Evolutionary conservation across 1,284 basidiomycete genomes (phyloP).

Genomic region (Leccinum fallax): DNA sequence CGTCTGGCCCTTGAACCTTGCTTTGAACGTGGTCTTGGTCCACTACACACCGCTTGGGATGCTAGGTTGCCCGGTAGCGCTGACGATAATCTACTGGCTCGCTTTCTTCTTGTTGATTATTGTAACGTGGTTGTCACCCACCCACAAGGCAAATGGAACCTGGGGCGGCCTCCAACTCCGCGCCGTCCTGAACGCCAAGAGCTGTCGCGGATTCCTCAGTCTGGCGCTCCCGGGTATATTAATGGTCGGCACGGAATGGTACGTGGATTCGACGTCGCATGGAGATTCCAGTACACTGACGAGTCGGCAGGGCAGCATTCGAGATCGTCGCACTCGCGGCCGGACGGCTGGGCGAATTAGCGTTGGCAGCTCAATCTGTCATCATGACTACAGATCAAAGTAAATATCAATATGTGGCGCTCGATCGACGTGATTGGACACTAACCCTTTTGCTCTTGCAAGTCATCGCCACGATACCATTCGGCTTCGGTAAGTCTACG

Average conservation of each 20-base stretch:
- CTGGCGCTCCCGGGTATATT: constrained; percentile 73
- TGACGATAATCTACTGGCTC: constrained; percentile 72
- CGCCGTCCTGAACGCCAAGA: constrained; percentile 48
- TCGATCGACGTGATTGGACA: neutral
- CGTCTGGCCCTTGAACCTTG: constrained; percentile 65
- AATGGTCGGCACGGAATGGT: constrained; percentile 83
- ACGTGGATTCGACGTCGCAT: constrained; percentile 16
- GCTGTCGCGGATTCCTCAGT: constrained; percentile 58
- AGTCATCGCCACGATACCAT: constrained; percentile 34
- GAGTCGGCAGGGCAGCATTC: constrained; percentile 66
- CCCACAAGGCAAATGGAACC: constrained; percentile 56
- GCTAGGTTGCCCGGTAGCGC: constrained; percentile 63
- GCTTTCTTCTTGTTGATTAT: constrained; percentile 57
- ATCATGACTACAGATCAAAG: constrained; percentile 86
- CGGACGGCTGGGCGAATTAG: constrained; percentile 62
- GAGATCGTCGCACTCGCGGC: constrained; percentile 81
- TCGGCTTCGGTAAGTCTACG: constrained; percentile 31
- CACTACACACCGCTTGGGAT: constrained; percentile 63
- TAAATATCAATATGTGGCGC: constrained; percentile 25
- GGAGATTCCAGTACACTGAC: neutral
- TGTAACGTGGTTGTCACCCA: constrained; percentile 50
- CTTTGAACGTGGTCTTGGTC: constrained; percentile 58
- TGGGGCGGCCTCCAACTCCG: constrained; percentile 62
- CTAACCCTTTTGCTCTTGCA: constrained; percentile 10
- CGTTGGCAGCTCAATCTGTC: constrained; percentile 74